phyloP scores from a whole-genome alignment of 148 eudicot genomes.

The Agrostemma githago region DNA sequence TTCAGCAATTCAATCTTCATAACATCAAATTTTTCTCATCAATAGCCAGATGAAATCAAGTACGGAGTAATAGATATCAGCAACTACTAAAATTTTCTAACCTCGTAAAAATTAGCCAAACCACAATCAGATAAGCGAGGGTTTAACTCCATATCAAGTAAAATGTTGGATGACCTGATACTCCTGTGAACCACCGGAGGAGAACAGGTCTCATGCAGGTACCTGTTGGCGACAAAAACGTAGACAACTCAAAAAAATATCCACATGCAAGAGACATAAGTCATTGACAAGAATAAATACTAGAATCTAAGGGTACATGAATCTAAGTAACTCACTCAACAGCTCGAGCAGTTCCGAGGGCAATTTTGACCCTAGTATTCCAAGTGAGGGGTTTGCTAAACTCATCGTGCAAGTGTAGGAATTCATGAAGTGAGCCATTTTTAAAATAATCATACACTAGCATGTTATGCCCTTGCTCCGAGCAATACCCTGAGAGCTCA shows the following conservation, averaged over 20 bases:
- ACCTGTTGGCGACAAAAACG: slow-evolving; percentile 30
- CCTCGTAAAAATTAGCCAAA: slow-evolving; percentile 45
- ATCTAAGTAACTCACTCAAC: slow-evolving; percentile 48
- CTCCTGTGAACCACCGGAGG: slow-evolving; percentile 49
- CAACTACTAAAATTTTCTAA: slow-evolving; percentile 8
- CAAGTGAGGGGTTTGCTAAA: slow-evolving; percentile 71
- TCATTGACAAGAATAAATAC: neutral
- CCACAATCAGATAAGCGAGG: slow-evolving; percentile 61
- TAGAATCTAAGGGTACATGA: no score
- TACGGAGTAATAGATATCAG: neutral
- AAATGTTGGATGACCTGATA: slow-evolving; percentile 57
- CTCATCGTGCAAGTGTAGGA: slow-evolving; percentile 67
- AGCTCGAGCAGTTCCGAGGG: slow-evolving; percentile 66
- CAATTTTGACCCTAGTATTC: slow-evolving; percentile 64
- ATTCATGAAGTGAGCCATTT: slow-evolving; percentile 65
- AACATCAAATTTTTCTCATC: no score
- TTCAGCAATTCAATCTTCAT: no score
- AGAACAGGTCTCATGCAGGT: slow-evolving; percentile 58
- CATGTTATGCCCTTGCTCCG: slow-evolving; percentile 65
- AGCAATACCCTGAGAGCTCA: slow-evolving; percentile 55
- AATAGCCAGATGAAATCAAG: neutral
- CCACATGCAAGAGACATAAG: neutral
- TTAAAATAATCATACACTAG: slow-evolving; percentile 47
- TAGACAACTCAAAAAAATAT: neutral
- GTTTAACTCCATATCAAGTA: slow-evolving; percentile 65